These are phyloP conservation scores for Thielaviopsis punctulata DNA, from an alignment of 2,329 filamentous ascomycete species.

Conservation along the genomic window DNA sequence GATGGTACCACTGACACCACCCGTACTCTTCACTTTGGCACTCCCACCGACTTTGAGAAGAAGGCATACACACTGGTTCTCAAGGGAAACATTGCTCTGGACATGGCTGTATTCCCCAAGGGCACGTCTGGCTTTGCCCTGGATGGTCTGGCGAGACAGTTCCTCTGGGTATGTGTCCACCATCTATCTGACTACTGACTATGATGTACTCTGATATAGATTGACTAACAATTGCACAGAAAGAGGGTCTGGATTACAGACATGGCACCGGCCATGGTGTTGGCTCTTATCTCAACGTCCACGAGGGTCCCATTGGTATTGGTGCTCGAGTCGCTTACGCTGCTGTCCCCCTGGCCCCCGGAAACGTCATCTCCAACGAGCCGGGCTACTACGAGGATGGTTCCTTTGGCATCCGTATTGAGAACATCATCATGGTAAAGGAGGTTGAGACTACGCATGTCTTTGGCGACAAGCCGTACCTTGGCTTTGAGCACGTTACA, in stretches of 20 bases:
- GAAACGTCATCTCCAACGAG: constrained; percentile 91
- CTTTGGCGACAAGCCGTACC: constrained; percentile 85
- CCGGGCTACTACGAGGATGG: constrained; percentile 96
- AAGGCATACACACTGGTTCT: constrained; percentile 87
- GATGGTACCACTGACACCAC: constrained; percentile 96
- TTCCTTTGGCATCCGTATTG: constrained; percentile 84
- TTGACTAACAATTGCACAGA: constrained; percentile 19
- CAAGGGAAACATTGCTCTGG: constrained; percentile 83
- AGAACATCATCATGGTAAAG: constrained; percentile 84
- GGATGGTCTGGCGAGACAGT: constrained; percentile 75
- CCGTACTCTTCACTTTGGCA: constrained; percentile 78
- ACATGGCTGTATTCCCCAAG: constrained; percentile 78
- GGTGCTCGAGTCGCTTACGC: constrained; percentile 82
- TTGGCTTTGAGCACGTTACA: constrained; percentile 93
- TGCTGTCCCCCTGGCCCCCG: constrained; percentile 75
- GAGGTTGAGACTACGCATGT: constrained; percentile 74
- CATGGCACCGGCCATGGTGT: constrained; percentile 95
- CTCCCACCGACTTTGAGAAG: constrained; percentile 65
- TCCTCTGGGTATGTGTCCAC: constrained; percentile 59
- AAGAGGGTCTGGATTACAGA: constrained; percentile 77
- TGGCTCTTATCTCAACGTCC: constrained; percentile 88
- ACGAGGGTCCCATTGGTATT: constrained; percentile 93
- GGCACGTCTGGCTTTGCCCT: constrained; percentile 87
- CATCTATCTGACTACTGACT: too few species aligned
- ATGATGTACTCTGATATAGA: background rate